Conservation (phyloP, 2,329 filamentous ascomycete genomes). For the Purpureocillium takamizusanense region DNA sequence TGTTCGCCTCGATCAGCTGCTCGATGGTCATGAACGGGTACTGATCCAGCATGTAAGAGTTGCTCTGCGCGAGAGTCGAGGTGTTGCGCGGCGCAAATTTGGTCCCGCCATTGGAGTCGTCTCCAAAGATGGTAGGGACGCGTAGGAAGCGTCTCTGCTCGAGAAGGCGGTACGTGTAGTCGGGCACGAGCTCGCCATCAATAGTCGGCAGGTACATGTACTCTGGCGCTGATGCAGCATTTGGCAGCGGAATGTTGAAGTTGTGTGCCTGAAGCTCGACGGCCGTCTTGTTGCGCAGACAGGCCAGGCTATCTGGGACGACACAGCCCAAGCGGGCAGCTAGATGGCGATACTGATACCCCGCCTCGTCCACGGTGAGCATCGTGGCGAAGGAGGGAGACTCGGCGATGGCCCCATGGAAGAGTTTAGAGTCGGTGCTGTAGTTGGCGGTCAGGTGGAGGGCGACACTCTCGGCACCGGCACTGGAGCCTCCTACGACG, state of each 20-base stretch:
- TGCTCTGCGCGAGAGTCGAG: constrained; percentile 21
- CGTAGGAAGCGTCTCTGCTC: constrained; percentile 39
- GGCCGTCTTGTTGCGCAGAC: constrained; percentile 33
- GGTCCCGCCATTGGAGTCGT: constrained; percentile 29
- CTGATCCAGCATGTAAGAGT: constrained; percentile 22
- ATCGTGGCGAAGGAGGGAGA: constrained; percentile 42
- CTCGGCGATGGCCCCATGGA: constrained; percentile 41
- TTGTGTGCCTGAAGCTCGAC: constrained; percentile 32
- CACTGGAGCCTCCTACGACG: constrained; percentile 58
- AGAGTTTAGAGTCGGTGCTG: constrained; percentile 37
- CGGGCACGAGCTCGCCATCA: constrained; percentile 41
- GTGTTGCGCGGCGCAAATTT: constrained; percentile 20
- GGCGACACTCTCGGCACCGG: constrained; percentile 57
- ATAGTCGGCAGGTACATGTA: constrained; percentile 47
- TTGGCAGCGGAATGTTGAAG: constrained; percentile 23
- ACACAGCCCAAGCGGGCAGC: constrained; percentile 32
- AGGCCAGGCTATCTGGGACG: constrained; percentile 29
- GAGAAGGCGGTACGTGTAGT: constrained; percentile 40
- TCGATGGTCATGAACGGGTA: constrained; percentile 22
- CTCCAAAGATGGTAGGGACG: constrained; percentile 41
- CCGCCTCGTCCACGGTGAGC: constrained; percentile 33
- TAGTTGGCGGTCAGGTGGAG: constrained; percentile 52
- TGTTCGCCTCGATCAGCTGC: constrained; percentile 21
- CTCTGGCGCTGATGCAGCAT: constrained; percentile 23
- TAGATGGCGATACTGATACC: constrained; percentile 44